Base-by-base conservation (phyloP, 345 rosid species). In the Lumnitzera littorea region DNA sequence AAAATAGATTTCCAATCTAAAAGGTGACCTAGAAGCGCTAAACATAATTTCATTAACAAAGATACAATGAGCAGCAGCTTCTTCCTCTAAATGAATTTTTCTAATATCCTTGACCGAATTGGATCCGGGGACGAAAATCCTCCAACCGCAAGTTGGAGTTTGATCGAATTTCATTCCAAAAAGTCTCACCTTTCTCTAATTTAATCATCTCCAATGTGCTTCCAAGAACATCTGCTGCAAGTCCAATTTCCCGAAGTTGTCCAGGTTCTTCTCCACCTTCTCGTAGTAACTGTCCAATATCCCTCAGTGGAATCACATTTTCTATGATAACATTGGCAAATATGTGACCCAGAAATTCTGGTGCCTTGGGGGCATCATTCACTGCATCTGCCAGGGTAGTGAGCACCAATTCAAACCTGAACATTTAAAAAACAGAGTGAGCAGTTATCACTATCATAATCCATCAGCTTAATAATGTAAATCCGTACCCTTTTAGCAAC, bases 281-380 rank as follows among this genome's bases (percentile, higher is more conserved):
- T 0, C 31, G 29, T 67, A 94, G 61, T 49, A 94, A 60, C 72
- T 31, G 73, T 61, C 84, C 89, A 12, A 88, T 76, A 66, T 91
- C 85, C 47, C 61, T 25, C 83, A 94, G 58, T 3, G 78, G 43
- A 6, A 85, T 70, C 57, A 81, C 82, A 17, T 69, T 70, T 63
- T 83, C 91, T 13, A 54, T 53, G 3, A 91, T 78, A 6, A 60
- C 75, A 68, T 80, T 77, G n/a, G 76, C 97, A 54, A 88, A 79
- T 8, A 90, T 79, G 11, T 56, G 57, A 15, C 95, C 97, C 0
- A 94, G 89, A 76, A 83, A 91, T 69, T 86, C 96, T 3, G 91
- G 78, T 59, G 97, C 99, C 73, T 67, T 94, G 0, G 99, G 97
- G 17, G 99, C 99, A 65, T 94, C 97, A 49, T 79, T 94, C 3